phyloP scores from a whole-genome alignment of 192 early-diverging fungal genomes.

The Coemansia erecta region DNA sequence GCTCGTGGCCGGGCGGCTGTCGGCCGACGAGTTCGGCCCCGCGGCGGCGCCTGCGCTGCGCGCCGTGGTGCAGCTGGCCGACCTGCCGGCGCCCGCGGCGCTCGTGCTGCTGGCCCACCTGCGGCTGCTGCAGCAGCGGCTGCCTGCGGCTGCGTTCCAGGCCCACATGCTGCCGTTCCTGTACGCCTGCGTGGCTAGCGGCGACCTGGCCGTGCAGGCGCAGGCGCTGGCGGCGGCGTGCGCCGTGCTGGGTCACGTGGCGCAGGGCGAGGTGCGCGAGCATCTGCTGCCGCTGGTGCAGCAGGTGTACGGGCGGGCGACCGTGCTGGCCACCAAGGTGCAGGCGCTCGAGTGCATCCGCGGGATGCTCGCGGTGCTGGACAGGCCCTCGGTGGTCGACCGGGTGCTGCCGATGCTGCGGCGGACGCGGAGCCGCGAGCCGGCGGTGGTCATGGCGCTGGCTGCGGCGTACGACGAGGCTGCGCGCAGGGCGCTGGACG shows the following conservation, averaged over 20 bases:
- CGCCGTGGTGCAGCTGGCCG: conserved; percentile 56
- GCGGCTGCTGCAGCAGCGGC: conserved; percentile 64
- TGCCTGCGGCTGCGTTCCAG: conserved; percentile 56
- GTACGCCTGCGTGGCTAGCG: conserved; percentile 63
- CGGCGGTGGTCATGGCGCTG: conserved; percentile 73
- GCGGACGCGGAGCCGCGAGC: conserved; percentile 74
- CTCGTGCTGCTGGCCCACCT: conserved; percentile 66
- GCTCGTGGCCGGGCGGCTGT: conserved; percentile 61
- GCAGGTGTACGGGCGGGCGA: conserved; percentile 68
- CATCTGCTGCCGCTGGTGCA: conserved; percentile 71
- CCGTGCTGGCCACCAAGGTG: conserved; percentile 67
- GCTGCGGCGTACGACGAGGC: conserved; percentile 78
- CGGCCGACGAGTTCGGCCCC: conserved; percentile 60
- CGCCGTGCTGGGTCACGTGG: conserved; percentile 54
- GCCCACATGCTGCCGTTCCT: conserved; percentile 71
- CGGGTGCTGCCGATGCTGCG: conserved; percentile 77
- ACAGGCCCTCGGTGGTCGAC: conserved; percentile 67
- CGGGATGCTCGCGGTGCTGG: conserved; percentile 64
- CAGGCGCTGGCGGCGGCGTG: conserved; percentile 67
- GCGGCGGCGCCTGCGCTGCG: conserved; percentile 63
- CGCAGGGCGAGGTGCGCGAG: conserved; percentile 61
- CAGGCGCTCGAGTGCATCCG: conserved; percentile 69
- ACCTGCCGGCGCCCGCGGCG: conserved; percentile 66
- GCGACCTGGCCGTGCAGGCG: conserved; percentile 59
- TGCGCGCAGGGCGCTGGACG: conserved; percentile 64